Base-by-base conservation (phyloP, 2,329 filamentous ascomycete species). In the Xylariaceae sp. region DNA sequence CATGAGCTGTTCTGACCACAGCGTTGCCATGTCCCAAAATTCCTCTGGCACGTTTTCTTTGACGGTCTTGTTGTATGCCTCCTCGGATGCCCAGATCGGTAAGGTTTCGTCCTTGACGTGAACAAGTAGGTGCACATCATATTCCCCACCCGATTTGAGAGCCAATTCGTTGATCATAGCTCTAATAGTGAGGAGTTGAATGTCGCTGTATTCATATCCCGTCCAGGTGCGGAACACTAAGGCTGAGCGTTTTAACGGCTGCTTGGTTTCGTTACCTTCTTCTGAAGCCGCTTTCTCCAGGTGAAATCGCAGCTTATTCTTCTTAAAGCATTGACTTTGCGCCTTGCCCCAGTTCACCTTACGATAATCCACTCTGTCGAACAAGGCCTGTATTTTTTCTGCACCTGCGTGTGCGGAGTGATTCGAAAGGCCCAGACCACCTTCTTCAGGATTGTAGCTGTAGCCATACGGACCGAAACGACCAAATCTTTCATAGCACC, bases 401-500 rank as follows among this genome's bases (percentile, higher is more conserved):
- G 79, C 76, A 81, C 85, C 88, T 26, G 86, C 76, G 30, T 78
- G 71, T 32, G 85, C 81, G 13, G 79, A 77, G 6, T 84, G 82
- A 54, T 85, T 81, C 15, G 80, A 78, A 51, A 88, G 81, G 11
- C 77, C 79, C 3, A 80, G 69, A 15, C 87, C 87, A n/a, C 87
- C 87, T 63, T 78, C 80, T 51, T 81, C 80, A 44, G 76, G 77
- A 56, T 79, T 81, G 67, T 90, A 90, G 24, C 87, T 87, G 54
- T 85, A 75, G 0, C 86, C 86, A 63, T 90, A 90, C 0, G 86
- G 83, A 0, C 85, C 86, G 5, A 88, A 73, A 41, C 86, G 78
- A 11, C 86, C 86, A 65, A 85, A 88, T 1, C 87, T 79, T 63
- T 90, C 87, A 64, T 87, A 89, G 68, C 87, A 90, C n/a, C 87